Conservation (phyloP, 148 eudicot genomes). For the Spergularia marina region DNA sequence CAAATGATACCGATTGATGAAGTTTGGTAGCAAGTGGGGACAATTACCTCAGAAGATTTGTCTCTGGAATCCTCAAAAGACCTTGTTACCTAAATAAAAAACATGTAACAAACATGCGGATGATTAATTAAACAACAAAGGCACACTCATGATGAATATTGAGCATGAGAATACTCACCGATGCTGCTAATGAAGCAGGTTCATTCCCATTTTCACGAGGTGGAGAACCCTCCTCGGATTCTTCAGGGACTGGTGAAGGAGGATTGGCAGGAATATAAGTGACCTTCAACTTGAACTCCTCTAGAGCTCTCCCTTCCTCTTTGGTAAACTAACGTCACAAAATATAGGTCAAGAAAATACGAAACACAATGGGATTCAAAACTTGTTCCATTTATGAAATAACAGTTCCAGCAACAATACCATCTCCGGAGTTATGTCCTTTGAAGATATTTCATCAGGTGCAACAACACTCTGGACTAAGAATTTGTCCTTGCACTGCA, state of each 20-base stretch:
- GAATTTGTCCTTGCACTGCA: conserved; percentile 93
- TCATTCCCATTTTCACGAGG: conserved; percentile 65
- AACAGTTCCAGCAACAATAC: conserved; percentile 33
- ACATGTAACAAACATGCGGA: not conserved
- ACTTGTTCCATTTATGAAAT: not conserved
- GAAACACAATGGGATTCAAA: conserved; percentile 4
- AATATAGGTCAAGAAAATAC: conserved; percentile 21
- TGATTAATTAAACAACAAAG: conserved; percentile 1
- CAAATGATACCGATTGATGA: not conserved
- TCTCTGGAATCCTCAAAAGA: conserved; percentile 44
- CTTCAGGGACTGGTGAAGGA: conserved; percentile 95
- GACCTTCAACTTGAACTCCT: conserved; percentile 77
- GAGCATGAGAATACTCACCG: conserved; percentile 39
- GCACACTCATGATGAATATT: not conserved
- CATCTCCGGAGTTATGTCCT: conserved; percentile 65
- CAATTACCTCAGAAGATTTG: conserved; percentile 59
- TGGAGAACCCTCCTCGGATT: conserved; percentile 85
- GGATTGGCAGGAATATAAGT: conserved; percentile 77
- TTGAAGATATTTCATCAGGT: conserved; percentile 48
- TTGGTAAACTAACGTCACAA: conserved; percentile 55
- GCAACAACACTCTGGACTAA: conserved; percentile 72
- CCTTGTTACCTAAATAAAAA: conserved; percentile 42
- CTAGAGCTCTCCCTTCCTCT: conserved; percentile 63
- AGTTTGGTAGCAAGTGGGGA: not conserved
- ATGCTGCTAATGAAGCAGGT: conserved; percentile 45